Percentiles rank a stretch among this genome's conserved stretches.
Conservation (phyloP, 1,284 basidiomycete genomes). For the Mrakiaceae sp. region DNA sequence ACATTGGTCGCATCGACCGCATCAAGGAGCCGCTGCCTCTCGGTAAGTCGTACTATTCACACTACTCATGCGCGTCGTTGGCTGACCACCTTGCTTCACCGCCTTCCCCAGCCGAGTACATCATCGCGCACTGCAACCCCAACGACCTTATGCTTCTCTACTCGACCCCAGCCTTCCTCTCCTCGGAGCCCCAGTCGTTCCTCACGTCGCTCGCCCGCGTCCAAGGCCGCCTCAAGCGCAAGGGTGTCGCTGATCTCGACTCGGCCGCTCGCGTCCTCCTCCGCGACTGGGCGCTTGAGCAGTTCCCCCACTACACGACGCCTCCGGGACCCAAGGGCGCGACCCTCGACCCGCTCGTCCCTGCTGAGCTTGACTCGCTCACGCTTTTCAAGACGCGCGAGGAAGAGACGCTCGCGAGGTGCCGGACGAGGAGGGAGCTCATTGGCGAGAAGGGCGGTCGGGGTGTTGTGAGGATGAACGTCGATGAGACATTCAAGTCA, state of each 20-base stretch:
- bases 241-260: conserved; percentile 69
- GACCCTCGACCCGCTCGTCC: conserved; percentile 19
- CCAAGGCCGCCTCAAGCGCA: conserved; percentile 65
- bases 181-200: conserved; percentile 61
- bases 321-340: conserved; percentile 38
- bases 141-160: conserved; percentile 85
- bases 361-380: conserved; percentile 21
- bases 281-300: conserved; percentile 78
- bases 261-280: conserved; percentile 72
- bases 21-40: conserved; percentile 72
- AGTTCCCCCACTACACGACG: conserved; percentile 64
- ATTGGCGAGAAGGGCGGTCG: conserved; percentile 32
- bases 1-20: conserved; percentile 74
- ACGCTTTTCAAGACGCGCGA: conserved; percentile 23
- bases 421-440: conserved; percentile 50
- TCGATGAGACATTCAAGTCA: conserved; percentile 46
- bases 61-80: neutral
- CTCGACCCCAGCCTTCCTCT: conserved; percentile 71
- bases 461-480: conserved; percentile 46
- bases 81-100: neutral
- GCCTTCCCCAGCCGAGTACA: conserved; percentile 44
- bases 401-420: conserved; percentile 43
- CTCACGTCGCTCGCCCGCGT: conserved; percentile 70
- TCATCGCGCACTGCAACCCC: conserved; percentile 58
- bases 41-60: conserved; percentile 40